Conservation (phyloP, 208 protist species). For the Wallacemonas sp. region DNA sequence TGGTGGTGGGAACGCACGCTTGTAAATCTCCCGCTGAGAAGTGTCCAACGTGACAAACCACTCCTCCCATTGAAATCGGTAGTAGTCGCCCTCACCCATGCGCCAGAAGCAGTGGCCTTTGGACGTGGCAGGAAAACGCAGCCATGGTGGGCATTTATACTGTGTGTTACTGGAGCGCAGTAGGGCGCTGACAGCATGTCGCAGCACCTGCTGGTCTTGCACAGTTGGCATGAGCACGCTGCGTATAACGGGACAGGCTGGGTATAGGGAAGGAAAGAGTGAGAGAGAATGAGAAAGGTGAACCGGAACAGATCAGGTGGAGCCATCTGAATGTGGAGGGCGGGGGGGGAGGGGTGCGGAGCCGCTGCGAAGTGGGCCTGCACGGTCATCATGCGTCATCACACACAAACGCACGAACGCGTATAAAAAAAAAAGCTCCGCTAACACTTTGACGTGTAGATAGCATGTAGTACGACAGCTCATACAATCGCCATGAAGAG, state of each 20-base stretch:
- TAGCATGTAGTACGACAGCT: too few species aligned
- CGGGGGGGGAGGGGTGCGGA: neutral
- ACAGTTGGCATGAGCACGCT: neutral
- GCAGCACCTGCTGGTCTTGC: neutral
- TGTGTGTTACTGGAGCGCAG: neutral
- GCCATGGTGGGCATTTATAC: slow-evolving; percentile 1
- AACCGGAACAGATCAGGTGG: neutral
- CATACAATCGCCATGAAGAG: too few species aligned
- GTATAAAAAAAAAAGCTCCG: too few species aligned
- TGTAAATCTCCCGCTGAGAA: neutral
- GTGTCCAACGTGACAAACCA: neutral
- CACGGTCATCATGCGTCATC: too few species aligned
- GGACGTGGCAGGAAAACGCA: neutral
- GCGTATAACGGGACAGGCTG: too few species aligned
- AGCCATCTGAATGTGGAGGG: neutral
- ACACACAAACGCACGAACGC: too few species aligned
- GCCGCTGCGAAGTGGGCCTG: too few species aligned
- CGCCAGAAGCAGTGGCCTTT: slow-evolving; percentile 5
- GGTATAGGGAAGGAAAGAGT: neutral
- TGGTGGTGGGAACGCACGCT: slow-evolving; percentile 2
- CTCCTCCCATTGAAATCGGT: slow-evolving; percentile 3
- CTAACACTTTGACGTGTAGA: too few species aligned
- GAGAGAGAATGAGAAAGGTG: neutral
- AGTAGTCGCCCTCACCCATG: slow-evolving; percentile 8
- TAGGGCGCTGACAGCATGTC: neutral